Evolutionary conservation across 2,329 filamentous ascomycete species (phyloP).

Genomic region (Botrytis medusae): DNA sequence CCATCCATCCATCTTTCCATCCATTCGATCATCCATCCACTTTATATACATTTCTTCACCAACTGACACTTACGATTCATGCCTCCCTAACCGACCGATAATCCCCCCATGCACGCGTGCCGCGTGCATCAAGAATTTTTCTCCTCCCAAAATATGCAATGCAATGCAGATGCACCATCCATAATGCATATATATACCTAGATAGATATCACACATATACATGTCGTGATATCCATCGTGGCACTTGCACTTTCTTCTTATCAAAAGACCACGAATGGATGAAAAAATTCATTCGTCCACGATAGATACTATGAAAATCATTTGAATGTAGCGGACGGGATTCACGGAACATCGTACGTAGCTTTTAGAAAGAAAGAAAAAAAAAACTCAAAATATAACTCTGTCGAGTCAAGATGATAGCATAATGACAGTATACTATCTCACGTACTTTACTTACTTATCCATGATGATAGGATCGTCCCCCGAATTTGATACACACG

Average conservation of each 20-base stretch:
- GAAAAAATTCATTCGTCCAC: neutral
- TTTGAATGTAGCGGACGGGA: neutral
- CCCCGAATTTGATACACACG: neutral
- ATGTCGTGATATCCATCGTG: neutral
- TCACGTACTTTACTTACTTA: neutral
- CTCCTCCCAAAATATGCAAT: neutral
- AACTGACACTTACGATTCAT: neutral
- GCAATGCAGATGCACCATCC: neutral
- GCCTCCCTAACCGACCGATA: neutral
- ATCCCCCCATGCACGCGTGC: neutral
- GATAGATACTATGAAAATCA: neutral
- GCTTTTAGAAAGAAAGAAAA: neutral
- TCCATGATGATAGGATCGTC: neutral
- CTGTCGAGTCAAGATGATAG: neutral
- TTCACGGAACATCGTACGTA: neutral
- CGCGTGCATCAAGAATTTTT: neutral
- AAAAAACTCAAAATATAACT: neutral
- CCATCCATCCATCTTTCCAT: neutral
- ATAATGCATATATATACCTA: neutral
- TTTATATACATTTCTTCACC: constrained; percentile 1
- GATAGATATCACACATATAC: neutral
- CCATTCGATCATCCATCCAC: neutral
- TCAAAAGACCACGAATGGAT: neutral
- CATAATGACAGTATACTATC: neutral
- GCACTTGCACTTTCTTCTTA: constrained; percentile 3